Conservation (phyloP, 805 yeast genomes). For the Cyberlindnera mrakii region DNA sequence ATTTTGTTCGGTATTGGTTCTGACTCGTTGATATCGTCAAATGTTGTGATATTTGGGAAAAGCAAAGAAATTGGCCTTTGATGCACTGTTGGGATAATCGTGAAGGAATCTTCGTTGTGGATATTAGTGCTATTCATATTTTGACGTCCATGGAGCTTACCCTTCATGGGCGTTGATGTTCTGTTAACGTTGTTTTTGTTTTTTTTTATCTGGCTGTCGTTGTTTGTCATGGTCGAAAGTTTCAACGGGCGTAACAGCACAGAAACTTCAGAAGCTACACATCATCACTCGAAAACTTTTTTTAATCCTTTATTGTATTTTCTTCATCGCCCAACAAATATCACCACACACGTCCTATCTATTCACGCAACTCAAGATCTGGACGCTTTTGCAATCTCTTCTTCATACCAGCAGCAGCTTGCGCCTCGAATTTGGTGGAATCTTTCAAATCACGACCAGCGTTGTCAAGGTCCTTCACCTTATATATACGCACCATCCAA, state of each 20-base stretch:
- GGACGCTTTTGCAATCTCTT: conserved; percentile 48
- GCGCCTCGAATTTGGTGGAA: conserved; percentile 49
- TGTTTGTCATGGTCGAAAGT: too few relatives aligned
- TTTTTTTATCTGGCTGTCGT: too few relatives aligned
- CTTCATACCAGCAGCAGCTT: conserved; percentile 25
- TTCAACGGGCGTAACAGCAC: too few relatives aligned
- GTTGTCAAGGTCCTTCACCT: conserved; percentile 81
- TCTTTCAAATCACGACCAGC: conserved; percentile 72
- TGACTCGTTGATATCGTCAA: neutral
- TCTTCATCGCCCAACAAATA: too few relatives aligned
- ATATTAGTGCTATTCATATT: neutral
- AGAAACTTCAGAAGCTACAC: too few relatives aligned
- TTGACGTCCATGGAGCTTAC: too few relatives aligned
- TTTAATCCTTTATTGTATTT: too few relatives aligned
- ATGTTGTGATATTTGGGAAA: neutral
- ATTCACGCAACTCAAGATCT: conserved; percentile 36
- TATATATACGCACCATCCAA: conserved; percentile 93
- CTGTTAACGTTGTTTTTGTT: too few relatives aligned
- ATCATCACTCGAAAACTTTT: too few relatives aligned
- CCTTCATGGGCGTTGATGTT: too few relatives aligned
- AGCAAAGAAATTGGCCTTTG: neutral
- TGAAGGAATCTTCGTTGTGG: neutral
- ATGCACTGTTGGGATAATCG: conserved; percentile 1
- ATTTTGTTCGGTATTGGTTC: conserved; percentile 10
- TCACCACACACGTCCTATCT: neutral